Percentiles rank a stretch among this genome's conserved stretches.
These are phyloP conservation scores for Irpex rosettiformis DNA, from an alignment of 1,284 basidiomycete species.

Conservation along the genomic window DNA sequence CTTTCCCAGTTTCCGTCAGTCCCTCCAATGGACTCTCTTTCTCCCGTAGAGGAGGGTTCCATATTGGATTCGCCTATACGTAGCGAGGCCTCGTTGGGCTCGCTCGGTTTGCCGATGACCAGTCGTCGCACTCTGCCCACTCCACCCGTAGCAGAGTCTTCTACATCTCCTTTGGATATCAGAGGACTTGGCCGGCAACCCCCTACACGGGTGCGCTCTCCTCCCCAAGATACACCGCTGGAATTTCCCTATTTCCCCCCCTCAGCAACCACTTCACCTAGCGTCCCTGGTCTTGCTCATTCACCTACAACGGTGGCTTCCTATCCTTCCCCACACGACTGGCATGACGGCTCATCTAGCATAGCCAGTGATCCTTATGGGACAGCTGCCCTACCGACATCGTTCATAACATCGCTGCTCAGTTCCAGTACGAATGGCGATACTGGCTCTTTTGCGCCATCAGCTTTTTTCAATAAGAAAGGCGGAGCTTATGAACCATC, in stretches of 20 bases:
- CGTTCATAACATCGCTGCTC: slow-evolving; percentile 59
- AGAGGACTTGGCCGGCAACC: background rate
- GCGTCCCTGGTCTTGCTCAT: slow-evolving; percentile 2
- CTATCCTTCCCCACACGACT: slow-evolving; percentile 38
- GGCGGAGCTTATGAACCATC: slow-evolving; percentile 23
- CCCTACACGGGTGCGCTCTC: background rate
- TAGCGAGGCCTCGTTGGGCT: slow-evolving; percentile 8
- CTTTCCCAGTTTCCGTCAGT: slow-evolving; percentile 42
- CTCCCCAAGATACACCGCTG: background rate
- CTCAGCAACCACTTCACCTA: background rate
- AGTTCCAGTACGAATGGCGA: slow-evolving; percentile 14
- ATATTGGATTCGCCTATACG: slow-evolving; percentile 10
- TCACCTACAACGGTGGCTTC: background rate
- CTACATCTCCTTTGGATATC: background rate
- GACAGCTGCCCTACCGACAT: slow-evolving; percentile 53
- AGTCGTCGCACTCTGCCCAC: slow-evolving; percentile 10
- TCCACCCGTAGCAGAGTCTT: slow-evolving; percentile 2
- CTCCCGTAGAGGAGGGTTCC: slow-evolving; percentile 23
- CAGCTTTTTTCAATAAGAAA: slow-evolving; percentile 35
- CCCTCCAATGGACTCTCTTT: slow-evolving; percentile 31
- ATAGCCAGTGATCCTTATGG: slow-evolving; percentile 54
- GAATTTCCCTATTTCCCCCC: background rate
- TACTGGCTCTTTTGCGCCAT: slow-evolving; percentile 4
- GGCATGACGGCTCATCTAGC: slow-evolving; percentile 60
- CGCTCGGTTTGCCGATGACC: slow-evolving; percentile 1